Conservation (phyloP, 345 rosid species). For the Citrus unshiu region DNA sequence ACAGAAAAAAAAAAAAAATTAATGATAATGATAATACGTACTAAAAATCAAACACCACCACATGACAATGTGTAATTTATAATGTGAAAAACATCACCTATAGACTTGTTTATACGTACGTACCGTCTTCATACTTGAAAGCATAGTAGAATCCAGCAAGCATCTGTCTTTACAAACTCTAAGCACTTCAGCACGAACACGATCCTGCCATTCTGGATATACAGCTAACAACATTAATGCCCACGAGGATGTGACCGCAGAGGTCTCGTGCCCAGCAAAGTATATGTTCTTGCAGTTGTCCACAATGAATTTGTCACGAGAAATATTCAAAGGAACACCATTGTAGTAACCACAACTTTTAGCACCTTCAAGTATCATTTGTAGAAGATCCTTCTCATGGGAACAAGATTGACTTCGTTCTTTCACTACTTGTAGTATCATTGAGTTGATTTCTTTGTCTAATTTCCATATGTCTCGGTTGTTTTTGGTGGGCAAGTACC, state of each 20-base stretch:
- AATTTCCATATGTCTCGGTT: constrained; percentile 42
- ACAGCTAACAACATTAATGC: constrained; percentile 33
- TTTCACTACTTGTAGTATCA: constrained; percentile 30
- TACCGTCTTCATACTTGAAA: constrained; percentile 30
- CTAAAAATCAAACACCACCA: too few relatives aligned
- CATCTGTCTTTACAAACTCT: constrained; percentile 6
- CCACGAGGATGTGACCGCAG: constrained; percentile 40
- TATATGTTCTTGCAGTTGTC: constrained; percentile 59
- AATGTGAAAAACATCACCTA: background rate
- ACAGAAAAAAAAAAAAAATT: background rate
- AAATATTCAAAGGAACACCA: constrained; percentile 13
- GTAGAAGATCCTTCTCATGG: constrained; percentile 42
- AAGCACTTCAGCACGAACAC: constrained; percentile 35
- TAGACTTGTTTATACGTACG: background rate
- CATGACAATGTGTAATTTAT: background rate
- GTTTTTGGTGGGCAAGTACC: constrained; percentile 28
- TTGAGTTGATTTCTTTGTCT: constrained; percentile 26
- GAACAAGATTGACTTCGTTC: background rate
- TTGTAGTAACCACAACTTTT: constrained; percentile 7
- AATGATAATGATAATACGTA: too few relatives aligned
- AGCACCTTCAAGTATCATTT: constrained; percentile 35
- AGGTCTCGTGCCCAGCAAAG: constrained; percentile 54
- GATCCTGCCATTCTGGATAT: constrained; percentile 49
- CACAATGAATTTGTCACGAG: constrained; percentile 31
- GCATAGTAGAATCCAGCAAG: constrained; percentile 20